Conservation (phyloP, 2,329 filamentous ascomycete genomes). For the Paecilomyces formosus region DNA sequence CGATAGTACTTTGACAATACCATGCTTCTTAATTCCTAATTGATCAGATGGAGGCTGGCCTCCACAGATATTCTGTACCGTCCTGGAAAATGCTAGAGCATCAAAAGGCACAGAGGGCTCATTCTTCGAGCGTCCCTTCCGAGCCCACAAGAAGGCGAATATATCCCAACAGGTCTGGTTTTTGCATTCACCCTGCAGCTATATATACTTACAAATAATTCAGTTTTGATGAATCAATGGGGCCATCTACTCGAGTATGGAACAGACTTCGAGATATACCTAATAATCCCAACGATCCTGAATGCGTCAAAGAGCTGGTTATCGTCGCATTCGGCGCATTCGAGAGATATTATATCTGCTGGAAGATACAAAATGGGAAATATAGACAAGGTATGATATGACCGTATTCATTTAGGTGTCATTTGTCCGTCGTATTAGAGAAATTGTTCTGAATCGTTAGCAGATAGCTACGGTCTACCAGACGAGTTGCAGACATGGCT, state of each 20-base stretch:
- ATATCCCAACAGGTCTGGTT: not conserved
- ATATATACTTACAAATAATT: not conserved
- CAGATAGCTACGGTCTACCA: conserved; percentile 30
- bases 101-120: not conserved
- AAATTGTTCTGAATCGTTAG: not conserved
- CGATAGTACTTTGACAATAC: not conserved
- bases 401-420: not conserved
- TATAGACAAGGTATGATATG: conserved; percentile 25
- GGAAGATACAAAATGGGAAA: conserved; percentile 26
- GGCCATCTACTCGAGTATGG: not conserved
- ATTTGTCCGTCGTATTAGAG: not conserved
- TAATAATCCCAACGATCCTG: not conserved
- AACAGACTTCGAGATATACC: not conserved
- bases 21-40: not conserved
- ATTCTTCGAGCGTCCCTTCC: not conserved
- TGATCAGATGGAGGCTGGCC: not conserved
- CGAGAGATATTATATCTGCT: conserved; percentile 33
- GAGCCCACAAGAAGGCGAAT: not conserved
- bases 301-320: conserved; percentile 24
- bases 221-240: not conserved
- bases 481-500: conserved; percentile 24
- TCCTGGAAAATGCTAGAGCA: not conserved
- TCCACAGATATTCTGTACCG: not conserved
- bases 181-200: not conserved
- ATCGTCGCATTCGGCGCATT: conserved; percentile 33